These are phyloP conservation scores for Ampelomyces quisqualis DNA, from an alignment of 2,329 filamentous ascomycete genomes.

Conservation along the genomic window DNA sequence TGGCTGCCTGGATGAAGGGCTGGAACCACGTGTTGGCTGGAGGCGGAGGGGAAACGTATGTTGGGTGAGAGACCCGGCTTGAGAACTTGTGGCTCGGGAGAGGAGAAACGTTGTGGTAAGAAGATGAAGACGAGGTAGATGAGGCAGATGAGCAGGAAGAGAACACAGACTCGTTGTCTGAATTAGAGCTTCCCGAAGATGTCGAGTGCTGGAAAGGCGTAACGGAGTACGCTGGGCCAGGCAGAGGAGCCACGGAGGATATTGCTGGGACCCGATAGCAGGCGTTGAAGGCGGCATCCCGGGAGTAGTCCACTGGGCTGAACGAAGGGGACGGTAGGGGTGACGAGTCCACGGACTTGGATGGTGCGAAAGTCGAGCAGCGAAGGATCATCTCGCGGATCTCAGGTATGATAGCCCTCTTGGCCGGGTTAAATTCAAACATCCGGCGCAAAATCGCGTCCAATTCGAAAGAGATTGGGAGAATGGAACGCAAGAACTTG, in stretches of 20 bases:
- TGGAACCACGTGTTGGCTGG: constrained; percentile 43
- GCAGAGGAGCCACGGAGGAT: constrained; percentile 36
- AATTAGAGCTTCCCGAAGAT: constrained; percentile 43
- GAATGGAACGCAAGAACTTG: constrained; percentile 86
- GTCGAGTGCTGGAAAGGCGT: constrained; percentile 35
- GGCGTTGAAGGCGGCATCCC: constrained; percentile 31
- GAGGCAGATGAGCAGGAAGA: constrained; percentile 43
- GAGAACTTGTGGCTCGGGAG: constrained; percentile 32
- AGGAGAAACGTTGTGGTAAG: constrained; percentile 34
- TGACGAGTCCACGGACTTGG: constrained; percentile 45
- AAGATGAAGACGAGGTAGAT: constrained; percentile 40
- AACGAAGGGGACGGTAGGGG: constrained; percentile 49
- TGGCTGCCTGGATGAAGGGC: constrained; percentile 44
- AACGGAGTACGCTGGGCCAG: constrained; percentile 34
- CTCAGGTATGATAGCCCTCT: constrained; percentile 78
- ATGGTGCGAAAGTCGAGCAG: constrained; percentile 71
- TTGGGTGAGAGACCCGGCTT: constrained; percentile 29
- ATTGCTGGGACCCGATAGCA: constrained; percentile 33
- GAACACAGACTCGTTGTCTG: constrained; percentile 45
- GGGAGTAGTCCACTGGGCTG: constrained; percentile 43
- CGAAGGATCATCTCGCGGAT: constrained; percentile 73
- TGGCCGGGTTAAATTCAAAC: constrained; percentile 81
- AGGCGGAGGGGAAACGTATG: constrained; percentile 42
- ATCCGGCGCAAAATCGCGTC: constrained; percentile 84
- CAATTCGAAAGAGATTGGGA: constrained; percentile 85